Percentiles rank a stretch among this genome's conserved stretches.
phyloP scores from a whole-genome alignment of 2,329 filamentous ascomycete genomes.

The Cladophialophora psammophila region DNA sequence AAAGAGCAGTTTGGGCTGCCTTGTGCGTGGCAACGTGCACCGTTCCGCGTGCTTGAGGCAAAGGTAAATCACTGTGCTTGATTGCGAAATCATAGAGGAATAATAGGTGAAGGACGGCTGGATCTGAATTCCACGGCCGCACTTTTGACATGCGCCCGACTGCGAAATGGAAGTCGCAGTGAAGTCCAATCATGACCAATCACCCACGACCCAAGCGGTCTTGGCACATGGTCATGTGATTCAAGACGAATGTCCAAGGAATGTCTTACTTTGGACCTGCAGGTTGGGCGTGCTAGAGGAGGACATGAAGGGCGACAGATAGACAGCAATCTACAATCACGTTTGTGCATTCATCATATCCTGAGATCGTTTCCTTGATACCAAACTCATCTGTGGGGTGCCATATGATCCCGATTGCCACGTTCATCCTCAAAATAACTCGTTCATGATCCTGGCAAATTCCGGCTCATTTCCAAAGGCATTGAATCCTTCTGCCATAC shows the following conservation, averaged over 20 bases:
- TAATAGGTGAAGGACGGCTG: constrained; percentile 5
- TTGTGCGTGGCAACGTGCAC: not conserved
- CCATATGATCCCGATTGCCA: not conserved
- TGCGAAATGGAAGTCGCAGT: constrained; percentile 15
- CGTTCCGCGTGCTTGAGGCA: not conserved
- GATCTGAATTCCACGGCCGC: constrained; percentile 7
- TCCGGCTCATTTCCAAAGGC: constrained; percentile 65
- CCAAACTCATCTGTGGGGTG: not conserved
- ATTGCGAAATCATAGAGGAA: not conserved
- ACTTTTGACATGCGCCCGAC: constrained; percentile 18
- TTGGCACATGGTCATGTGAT: constrained; percentile 10
- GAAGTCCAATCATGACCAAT: constrained; percentile 14
- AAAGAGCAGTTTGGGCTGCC: not conserved
- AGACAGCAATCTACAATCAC: not conserved
- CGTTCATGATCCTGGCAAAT: constrained; percentile 64
- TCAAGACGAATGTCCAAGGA: not conserved
- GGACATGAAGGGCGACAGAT: not conserved
- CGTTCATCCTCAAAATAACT: constrained; percentile 59
- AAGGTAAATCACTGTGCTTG: not conserved
- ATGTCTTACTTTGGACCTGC: not conserved
- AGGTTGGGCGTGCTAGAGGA: not conserved
- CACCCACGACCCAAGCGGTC: not conserved
- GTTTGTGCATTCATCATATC: not conserved
- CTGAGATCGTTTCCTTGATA: not conserved
- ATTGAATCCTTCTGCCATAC: constrained; percentile 33